Base-by-base conservation (phyloP, 306 rosid species). In the Sicyos baderoa region DNA sequence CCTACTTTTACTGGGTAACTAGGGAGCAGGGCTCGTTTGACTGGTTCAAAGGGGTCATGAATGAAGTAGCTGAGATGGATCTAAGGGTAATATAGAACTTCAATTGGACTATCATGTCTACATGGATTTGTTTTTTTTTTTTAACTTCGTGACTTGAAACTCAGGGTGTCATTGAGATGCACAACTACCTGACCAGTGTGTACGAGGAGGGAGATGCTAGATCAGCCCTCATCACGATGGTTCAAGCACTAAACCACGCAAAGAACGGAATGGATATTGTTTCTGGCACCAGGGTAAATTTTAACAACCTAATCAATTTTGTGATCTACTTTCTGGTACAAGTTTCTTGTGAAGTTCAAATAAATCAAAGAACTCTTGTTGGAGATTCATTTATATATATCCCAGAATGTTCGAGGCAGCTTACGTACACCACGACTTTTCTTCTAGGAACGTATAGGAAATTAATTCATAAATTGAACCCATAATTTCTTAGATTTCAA, bases 31-130 rank as follows among this genome's bases (percentile, higher is more conserved):
- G 97, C 48, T 94, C 99, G 44, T 94, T 94, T 65, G 99, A 94
- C 86, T 94, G 99, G 99, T 94, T 94, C 80, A 94, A 94, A 84
- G 99, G 99, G 71, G 99, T 94, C 70, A 94, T 94, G 99, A 90
- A 94, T 78, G 99, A 94, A 86, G 89, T 94, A 37, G 97, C 97
- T 19, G 97, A 94, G 57, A 85, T 81, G 65, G 99, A 94, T 85
- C 97, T 86, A 81, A 81, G 99, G 97, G 99, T 84, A 81, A 22
- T 66, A 51, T 9, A 16, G 35, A 64, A 59, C 23, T 60, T 48
- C 50, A 15, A 5, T 50, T 50, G 29, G 58, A 15, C 5, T 60
- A 11, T 60, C 54, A 27, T 60, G 17, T 59, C 29, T 29, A 29
- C 32, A 65, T 54, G 25, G 23, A 59, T 35, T 45, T 17, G 3